Base-by-base conservation (phyloP, 2,329 filamentous ascomycete species). In the Colletotrichum magnum region DNA sequence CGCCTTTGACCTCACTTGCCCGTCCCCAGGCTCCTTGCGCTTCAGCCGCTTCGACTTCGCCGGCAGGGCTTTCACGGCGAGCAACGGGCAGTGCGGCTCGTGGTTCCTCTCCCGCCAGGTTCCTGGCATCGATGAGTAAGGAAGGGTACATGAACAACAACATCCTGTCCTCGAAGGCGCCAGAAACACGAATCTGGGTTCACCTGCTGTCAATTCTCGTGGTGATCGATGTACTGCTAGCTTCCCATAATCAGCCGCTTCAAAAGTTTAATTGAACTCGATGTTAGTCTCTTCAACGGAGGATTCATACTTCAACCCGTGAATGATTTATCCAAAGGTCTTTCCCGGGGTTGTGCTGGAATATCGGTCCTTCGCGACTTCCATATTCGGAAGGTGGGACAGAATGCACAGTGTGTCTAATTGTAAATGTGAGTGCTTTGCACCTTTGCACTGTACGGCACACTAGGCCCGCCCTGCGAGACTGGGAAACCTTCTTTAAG, bases 41-140 rank as follows among this genome's bases (percentile, higher is more conserved):
- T 66, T 18, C 6, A 57, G 24, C 4, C 52, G n/a, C 21, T 45
- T 41, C 7, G 10, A 18, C 16, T 45, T 6, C 7, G 39, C 21
- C 6, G 36, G 21, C 5, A 24, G 41, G 15, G 9, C 51, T 7
- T 67, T 69, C 15, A 45, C 43, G 24, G 67, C 67, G n/a, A 69
- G 67, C 43, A 69, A 69, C 18, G 67, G 67, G 2, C 10, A 50
- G 18, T 69, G 67, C 9, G 56, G 50, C 24, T 56, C 56, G 18
- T 69, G 67, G 67, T 6, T 13, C n/a, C 39, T 69, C 13, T 66
- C 56, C 13, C 18, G 18, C 18, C 18, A 50, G n/a, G 10, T 12
- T 2, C 47, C 47, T 10, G 18, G 47, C 41, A 43, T n/a, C 13
- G 41, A 43, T 2, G 41, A 43, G 41, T 43, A 43, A 36, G 32